A percentile compares a stretch with the other conserved stretches of the same genome.
Evolutionary conservation across 495 filamentous ascomycete genomes (phyloP).

Genomic region (Amniculicola lignicola): DNA sequence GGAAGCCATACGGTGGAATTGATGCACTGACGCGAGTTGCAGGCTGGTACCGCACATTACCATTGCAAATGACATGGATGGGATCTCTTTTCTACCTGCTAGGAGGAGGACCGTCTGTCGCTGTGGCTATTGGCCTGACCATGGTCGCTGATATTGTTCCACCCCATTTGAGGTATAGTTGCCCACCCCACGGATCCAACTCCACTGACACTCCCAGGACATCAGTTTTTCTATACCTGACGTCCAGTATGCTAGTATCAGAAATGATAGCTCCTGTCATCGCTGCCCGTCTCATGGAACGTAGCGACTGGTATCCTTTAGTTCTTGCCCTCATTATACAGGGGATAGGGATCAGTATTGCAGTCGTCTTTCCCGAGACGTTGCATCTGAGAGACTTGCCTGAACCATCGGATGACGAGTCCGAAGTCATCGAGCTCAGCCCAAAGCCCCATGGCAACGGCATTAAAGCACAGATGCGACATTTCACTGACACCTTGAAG

Average conservation of each 20-base stretch:
- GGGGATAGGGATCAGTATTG: constrained; percentile 9
- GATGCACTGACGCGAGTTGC: not conserved
- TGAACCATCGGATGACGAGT: constrained; percentile 10
- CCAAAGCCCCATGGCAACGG: not conserved
- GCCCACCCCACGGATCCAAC: not conserved
- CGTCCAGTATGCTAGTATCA: constrained; percentile 17
- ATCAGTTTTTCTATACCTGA: constrained; percentile 28
- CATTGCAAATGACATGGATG: constrained; percentile 31
- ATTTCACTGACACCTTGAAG: constrained; percentile 35
- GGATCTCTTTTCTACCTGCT: constrained; percentile 20
- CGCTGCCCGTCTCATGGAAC: constrained; percentile 22
- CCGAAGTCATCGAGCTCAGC: not conserved
- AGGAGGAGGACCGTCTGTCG: constrained; percentile 25
- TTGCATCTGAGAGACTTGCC: constrained; percentile 27
- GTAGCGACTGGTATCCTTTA: constrained; percentile 26
- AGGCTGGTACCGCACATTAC: constrained; percentile 24
- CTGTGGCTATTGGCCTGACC: constrained; percentile 22
- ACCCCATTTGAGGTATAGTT: constrained; percentile 20
- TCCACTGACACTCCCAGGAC: constrained; percentile 10
- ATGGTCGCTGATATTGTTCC: constrained; percentile 31
- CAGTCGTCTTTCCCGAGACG: constrained; percentile 27
- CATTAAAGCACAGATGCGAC: constrained; percentile 22
- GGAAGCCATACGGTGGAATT: not conserved
- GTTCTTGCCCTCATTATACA: constrained; percentile 20
- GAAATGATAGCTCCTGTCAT: constrained; percentile 28